These are phyloP conservation scores for Ceratocystis diversiconidia DNA, from an alignment of 2,329 filamentous ascomycete species.

Conservation along the genomic window DNA sequence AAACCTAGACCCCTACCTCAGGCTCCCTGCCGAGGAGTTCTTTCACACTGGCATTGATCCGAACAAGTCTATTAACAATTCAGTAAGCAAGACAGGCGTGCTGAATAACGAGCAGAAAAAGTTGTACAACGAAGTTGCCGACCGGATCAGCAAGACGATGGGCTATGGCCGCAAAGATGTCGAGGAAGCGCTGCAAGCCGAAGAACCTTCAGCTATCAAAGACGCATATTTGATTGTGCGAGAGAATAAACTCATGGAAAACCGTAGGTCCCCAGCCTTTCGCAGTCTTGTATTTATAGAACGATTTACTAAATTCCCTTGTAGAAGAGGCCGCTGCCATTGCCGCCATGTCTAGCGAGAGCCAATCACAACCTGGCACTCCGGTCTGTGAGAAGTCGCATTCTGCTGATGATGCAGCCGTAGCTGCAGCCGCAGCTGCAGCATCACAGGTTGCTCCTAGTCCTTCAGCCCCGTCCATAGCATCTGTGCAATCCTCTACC, in stretches of 20 bases:
- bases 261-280: constrained; percentile 48
- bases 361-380: background rate
- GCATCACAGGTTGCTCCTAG: constrained; percentile 24
- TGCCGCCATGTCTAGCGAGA: constrained; percentile 17
- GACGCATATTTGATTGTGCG: constrained; percentile 96
- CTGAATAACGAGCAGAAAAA: constrained; percentile 81
- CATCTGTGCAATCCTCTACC: constrained; percentile 35
- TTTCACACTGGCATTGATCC: constrained; percentile 87
- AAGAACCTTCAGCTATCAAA: constrained; percentile 95
- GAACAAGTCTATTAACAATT: constrained; percentile 75
- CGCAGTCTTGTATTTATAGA: background rate
- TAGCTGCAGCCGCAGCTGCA: background rate
- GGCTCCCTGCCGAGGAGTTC: constrained; percentile 80
- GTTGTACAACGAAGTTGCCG: constrained; percentile 80
- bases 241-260: constrained; percentile 96
- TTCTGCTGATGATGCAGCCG: background rate
- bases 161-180: constrained; percentile 92
- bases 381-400: background rate
- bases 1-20: constrained; percentile 73
- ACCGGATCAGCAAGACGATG: constrained; percentile 96
- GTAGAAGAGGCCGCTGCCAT: constrained; percentile 27
- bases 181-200: constrained; percentile 77
- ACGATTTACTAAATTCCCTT: constrained; percentile 22
- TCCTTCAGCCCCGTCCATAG: constrained; percentile 39
- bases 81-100: constrained; percentile 63